Evolutionary conservation across 2,329 filamentous ascomycete genomes (phyloP).

Genomic region (Orbilia blumenaviensis): DNA sequence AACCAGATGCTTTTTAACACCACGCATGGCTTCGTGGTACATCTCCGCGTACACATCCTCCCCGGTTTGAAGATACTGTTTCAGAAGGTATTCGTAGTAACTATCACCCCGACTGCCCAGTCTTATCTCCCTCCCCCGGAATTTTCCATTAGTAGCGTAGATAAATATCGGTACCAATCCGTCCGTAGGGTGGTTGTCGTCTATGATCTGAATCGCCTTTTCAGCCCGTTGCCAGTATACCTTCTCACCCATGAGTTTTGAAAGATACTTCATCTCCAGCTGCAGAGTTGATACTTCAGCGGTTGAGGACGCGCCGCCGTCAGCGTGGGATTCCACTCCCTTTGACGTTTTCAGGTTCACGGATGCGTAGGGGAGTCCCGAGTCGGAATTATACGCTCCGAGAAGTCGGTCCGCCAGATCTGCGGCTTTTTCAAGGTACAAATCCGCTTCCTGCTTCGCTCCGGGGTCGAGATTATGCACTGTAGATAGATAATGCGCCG

Average conservation of each 20-base stretch:
- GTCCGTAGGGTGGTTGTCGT: constrained; percentile 79
- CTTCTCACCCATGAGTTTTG: constrained; percentile 90
- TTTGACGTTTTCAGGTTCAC: constrained; percentile 81
- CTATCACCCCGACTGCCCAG: constrained; percentile 94
- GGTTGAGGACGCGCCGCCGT: constrained; percentile 88
- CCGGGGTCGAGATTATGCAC: constrained; percentile 80
- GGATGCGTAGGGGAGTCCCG: constrained; percentile 88
- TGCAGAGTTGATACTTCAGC: constrained; percentile 92
- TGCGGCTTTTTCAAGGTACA: constrained; percentile 95
- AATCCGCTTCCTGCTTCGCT: constrained; percentile 76
- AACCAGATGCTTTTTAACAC: constrained; percentile 89
- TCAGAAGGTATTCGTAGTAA: constrained; percentile 98
- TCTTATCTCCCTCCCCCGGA: constrained; percentile 84
- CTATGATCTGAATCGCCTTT: constrained; percentile 88
- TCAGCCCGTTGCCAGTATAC: constrained; percentile 93
- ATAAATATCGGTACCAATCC: constrained; percentile 93
- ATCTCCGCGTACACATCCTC: constrained; percentile 86
- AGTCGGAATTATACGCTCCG: constrained; percentile 84
- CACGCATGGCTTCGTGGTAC: constrained; percentile 86
- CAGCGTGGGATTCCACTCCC: constrained; percentile 82
- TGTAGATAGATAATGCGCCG: constrained; percentile 93
- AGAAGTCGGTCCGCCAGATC: constrained; percentile 89
- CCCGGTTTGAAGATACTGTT: constrained; percentile 95
- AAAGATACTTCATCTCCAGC: constrained; percentile 95
- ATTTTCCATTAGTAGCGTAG: constrained; percentile 78